Evolutionary conservation across 2,329 filamentous ascomycete genomes (phyloP).

Genomic region (Aureobasidium pullulans): DNA sequence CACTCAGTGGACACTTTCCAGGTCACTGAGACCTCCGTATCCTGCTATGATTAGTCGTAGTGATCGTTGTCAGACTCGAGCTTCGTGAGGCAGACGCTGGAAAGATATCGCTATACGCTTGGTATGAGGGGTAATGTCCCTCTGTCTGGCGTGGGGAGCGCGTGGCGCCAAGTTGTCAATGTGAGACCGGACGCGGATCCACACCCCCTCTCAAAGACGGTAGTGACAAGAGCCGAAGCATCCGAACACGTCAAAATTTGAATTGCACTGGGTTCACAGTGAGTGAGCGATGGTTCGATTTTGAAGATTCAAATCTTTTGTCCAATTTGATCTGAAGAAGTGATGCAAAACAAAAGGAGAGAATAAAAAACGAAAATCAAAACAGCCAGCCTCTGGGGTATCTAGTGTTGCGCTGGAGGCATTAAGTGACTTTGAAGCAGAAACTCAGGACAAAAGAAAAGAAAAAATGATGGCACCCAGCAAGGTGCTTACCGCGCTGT

Average conservation of each 20-base stretch:
- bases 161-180: background rate
- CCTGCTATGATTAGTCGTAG: too few relatives aligned
- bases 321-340: background rate
- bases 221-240: background rate
- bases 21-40: too few relatives aligned
- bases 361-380: background rate
- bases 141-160: background rate
- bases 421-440: slow-evolving; percentile 1
- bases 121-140: too few relatives aligned
- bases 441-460: background rate
- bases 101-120: too few relatives aligned
- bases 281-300: background rate
- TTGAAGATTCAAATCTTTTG: background rate
- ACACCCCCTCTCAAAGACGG: background rate
- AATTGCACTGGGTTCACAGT: background rate
- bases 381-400: slow-evolving; percentile 12
- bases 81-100: too few relatives aligned
- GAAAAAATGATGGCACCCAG: background rate
- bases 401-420: slow-evolving; percentile 9
- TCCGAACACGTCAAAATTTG: background rate
- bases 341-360: background rate
- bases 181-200: background rate
- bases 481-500: background rate
- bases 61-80: too few relatives aligned
- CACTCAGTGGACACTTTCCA: too few relatives aligned